Evolutionary conservation across 768 basidiomycete species (phyloP), one percentile per base, ranked within the genome.

Genomic region (Pleurotus pulmonarius): DNA sequence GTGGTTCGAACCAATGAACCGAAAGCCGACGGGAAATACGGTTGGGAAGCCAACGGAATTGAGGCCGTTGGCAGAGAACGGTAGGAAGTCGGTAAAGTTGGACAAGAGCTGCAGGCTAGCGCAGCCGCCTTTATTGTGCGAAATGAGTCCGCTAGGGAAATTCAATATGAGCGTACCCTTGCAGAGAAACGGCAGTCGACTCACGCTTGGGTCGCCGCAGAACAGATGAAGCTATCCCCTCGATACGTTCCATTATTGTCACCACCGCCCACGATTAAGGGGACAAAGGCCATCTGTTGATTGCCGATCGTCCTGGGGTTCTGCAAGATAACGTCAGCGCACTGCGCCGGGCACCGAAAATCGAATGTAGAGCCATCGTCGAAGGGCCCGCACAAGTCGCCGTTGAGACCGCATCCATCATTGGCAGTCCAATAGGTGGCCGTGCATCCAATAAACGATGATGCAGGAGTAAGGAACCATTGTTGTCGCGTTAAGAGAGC

Each of bases 231-330:
- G 56, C 79, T 85, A 67, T 94, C 93, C 1, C 85, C 90, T 64
- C 93, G 80, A 64, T 94, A 94, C 3, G 91, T 93, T 40, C 66
- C 65, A 46, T 84, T 75, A 0, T 59, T 59, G 70, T 92, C 91
- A 2, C 92, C 90, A 15, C 93, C 93, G n/a, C 93, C 92, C 1
- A 94, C 87, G 46, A 94, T 76, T 20, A 94, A 74, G 5, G 92
- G 90, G 18, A 82, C 78, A 61, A 83, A 90, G 46, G 81, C 82
- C 37, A 86, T 75, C 59, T 86, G 75, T 55, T 82, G 70, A 48
- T 82, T 69, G 20, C 93, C 92, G 22, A 95, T 78, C 0, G 88
- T 82, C 49, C 90, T 77, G 13, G 86, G 83, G 64, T 93, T 92
- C 61, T 85, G 81, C 41, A 92, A 73, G 44, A 86, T 79, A 44